Evolutionary conservation across 139 green algal species (phyloP).

Genomic region (Chlorella ohadii): DNA sequence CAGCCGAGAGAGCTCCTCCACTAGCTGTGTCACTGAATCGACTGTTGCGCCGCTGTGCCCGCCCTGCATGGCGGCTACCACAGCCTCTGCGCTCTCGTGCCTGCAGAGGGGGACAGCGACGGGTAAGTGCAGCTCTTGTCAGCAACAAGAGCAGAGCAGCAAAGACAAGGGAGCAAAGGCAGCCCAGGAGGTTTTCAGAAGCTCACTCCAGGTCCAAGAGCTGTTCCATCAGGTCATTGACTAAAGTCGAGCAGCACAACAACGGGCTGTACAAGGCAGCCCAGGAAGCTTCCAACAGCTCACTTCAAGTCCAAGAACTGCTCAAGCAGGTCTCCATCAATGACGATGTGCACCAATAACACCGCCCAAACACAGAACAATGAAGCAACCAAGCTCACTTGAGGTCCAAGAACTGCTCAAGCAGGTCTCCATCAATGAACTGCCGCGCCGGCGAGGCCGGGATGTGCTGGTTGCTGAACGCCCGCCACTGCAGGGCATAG

Average conservation of each 20-base stretch:
- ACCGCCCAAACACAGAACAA: too few relatives aligned
- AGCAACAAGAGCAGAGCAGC: too few relatives aligned
- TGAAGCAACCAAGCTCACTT: neutral
- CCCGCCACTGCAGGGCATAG: slow-evolving; percentile 65
- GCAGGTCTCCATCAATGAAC: slow-evolving; percentile 97
- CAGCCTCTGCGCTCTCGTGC: slow-evolving; percentile 16
- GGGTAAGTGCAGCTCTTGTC: too few relatives aligned
- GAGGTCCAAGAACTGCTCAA: slow-evolving; percentile 95
- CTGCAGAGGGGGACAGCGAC: neutral
- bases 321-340: neutral
- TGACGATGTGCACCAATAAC: too few relatives aligned
- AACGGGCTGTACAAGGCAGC: too few relatives aligned
- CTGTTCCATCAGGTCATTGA: too few relatives aligned
- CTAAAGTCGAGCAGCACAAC: too few relatives aligned
- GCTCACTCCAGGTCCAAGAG: too few relatives aligned
- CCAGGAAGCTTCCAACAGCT: too few relatives aligned
- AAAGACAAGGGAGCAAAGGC: too few relatives aligned
- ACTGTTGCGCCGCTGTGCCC: neutral
- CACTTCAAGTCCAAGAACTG: neutral
- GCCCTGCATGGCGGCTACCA: slow-evolving; percentile 22
- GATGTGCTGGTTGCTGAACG: slow-evolving; percentile 84
- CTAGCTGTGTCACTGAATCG: slow-evolving; percentile 48
- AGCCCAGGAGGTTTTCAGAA: too few relatives aligned
- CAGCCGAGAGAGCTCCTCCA: slow-evolving; percentile 82
- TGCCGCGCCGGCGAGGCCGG: slow-evolving; percentile 37